Evolutionary conservation across 495 filamentous ascomycete genomes (phyloP).

Genomic region (Hypoxylon perforatum): DNA sequence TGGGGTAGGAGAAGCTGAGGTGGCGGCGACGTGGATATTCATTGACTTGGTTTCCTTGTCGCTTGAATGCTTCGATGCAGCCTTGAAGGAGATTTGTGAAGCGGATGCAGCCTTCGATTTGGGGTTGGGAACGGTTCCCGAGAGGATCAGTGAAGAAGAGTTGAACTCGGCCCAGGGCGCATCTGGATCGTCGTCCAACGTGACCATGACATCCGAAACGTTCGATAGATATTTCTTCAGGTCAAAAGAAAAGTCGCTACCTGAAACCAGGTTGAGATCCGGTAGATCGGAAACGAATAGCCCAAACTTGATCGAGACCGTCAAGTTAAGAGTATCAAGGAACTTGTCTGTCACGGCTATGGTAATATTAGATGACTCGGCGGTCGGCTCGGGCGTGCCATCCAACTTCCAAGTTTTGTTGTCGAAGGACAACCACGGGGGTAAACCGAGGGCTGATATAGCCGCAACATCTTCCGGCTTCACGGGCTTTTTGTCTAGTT

Average conservation of each 20-base stretch:
- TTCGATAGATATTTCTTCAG: conserved; percentile 67
- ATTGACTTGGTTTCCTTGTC: conserved; percentile 59
- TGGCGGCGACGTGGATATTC: conserved; percentile 58
- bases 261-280: conserved; percentile 66
- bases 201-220: conserved; percentile 64
- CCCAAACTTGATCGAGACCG: conserved; percentile 68
- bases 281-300: conserved; percentile 55
- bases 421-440: conserved; percentile 78
- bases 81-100: conserved; percentile 62
- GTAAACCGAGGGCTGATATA: conserved; percentile 61
- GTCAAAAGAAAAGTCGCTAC: conserved; percentile 71
- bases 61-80: conserved; percentile 56
- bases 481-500: conserved; percentile 69
- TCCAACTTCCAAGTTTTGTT: conserved; percentile 67
- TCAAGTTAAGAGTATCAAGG: conserved; percentile 70
- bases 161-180: conserved; percentile 77
- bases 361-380: conserved; percentile 70
- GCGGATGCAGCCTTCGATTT: conserved; percentile 40
- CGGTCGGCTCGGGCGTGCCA: conserved; percentile 70
- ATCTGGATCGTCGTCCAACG: conserved; percentile 61
- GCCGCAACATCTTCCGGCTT: conserved; percentile 57
- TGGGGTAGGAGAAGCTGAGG: conserved; percentile 27
- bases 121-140: conserved; percentile 68
- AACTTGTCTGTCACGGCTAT: conserved; percentile 73
- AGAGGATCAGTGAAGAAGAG: conserved; percentile 63